Base-by-base conservation (phyloP, 2,329 filamentous ascomycete genomes). In the Colletotrichum orbiculare region DNA sequence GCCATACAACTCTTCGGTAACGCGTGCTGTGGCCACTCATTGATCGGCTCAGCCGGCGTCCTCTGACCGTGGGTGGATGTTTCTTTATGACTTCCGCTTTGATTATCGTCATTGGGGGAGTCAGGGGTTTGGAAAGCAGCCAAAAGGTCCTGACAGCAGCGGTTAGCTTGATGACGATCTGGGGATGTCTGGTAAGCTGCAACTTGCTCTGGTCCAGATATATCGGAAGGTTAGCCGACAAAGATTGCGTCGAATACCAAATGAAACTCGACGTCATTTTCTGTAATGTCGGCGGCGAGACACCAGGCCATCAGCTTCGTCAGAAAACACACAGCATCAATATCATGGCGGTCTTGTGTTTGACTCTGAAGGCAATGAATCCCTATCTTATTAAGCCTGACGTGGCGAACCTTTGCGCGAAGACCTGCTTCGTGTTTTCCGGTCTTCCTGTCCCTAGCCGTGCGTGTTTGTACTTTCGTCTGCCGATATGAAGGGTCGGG, bases 291-390 rank as follows among this genome's bases (percentile, higher is more conserved):
- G 72, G 72, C 17, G 73, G 73, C n/a, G 74, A 75, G 54, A 73
- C 72, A 2, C 62, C 74, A 3, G 73, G 69, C 88, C 50, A 50
- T 25, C 45, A 85, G 85, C 71, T 75, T 33, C 69, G 74, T 6
- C 73, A 74, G 59, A 75, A 75, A 67, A 75, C 73, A 0, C 74
- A 75, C 66, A 73, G 69, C 10, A 74, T 75, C 70, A 76, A 74
- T 67, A 73, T 75, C 42, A 73, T 76, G 71, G 71, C 71, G 2
- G 69, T 72, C 2, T 75, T 72, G 1, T 75, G 71, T 62, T 50
- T 73, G 50, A 64, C 74, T 9, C 69, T 71, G 3, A 71, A 75
- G 50, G 69, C 74, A 25, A 69, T 75, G 64, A 25, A 4, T 25
- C 73, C 73, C 7, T 74, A 73, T 35, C 68, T 76, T 12, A 68